Conservation (phyloP, 306 rosid genomes). For the Biancaea sappan region DNA sequence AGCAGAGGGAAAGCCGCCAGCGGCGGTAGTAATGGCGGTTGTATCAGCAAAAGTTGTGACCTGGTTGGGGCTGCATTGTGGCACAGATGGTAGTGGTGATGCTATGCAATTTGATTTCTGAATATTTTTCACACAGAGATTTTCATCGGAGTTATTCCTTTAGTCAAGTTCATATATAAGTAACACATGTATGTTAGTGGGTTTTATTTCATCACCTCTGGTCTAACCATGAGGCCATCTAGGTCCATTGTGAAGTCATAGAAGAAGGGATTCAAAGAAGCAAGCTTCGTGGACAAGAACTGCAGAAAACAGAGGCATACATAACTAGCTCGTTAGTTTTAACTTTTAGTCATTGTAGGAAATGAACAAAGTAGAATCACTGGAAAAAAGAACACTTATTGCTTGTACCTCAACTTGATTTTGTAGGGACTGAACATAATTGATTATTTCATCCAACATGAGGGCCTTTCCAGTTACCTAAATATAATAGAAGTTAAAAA, state of each 20-base stretch:
- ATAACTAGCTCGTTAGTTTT: not conserved
- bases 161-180: not conserved
- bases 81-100: conserved; percentile 44
- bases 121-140: conserved; percentile 21
- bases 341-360: not conserved
- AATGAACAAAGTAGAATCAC: not conserved
- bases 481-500: conserved; percentile 25
- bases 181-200: not conserved
- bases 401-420: conserved; percentile 91
- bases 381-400: not conserved
- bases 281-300: conserved; percentile 94
- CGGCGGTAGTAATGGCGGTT: conserved; percentile 4
- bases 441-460: conserved; percentile 96
- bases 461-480: conserved; percentile 97
- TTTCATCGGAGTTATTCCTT: conserved; percentile 9
- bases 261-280: conserved; percentile 69
- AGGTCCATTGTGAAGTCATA: conserved; percentile 71
- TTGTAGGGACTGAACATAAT: conserved; percentile 97
- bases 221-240: conserved; percentile 55
- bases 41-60: conserved; percentile 54
- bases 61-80: conserved; percentile 54
- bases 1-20: conserved; percentile 24
- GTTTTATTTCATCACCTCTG: conserved; percentile 52
- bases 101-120: conserved; percentile 50
- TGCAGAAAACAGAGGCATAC: conserved; percentile 36